Evolutionary conservation across 345 rosid genomes (phyloP).

Genomic region (Hirschfeldia incana): DNA sequence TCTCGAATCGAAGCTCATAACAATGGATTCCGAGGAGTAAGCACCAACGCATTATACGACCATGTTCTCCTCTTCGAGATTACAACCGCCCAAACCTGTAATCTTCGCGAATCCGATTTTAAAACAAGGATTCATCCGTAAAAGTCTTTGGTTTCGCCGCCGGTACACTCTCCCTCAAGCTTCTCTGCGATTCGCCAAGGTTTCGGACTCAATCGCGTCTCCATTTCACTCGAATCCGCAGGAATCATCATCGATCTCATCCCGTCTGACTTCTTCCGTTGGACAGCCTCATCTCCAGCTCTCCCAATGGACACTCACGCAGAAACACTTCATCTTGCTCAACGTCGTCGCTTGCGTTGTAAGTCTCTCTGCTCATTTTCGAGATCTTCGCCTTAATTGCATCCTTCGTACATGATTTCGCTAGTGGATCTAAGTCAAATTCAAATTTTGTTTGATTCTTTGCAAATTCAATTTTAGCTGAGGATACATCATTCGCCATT

Average conservation of each 20-base stretch:
- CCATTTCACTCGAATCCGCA: constrained; percentile 8
- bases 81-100: constrained; percentile 26
- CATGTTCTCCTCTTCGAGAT: constrained; percentile 40
- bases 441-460: neutral
- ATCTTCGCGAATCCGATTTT: constrained; percentile 4
- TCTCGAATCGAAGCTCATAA: constrained; percentile 25
- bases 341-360: constrained; percentile 72
- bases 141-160: constrained; percentile 8
- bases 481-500: neutral
- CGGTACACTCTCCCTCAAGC: constrained; percentile 35
- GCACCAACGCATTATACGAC: neutral
- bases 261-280: constrained; percentile 52
- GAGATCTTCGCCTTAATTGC: neutral
- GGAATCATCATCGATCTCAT: constrained; percentile 30
- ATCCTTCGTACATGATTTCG: neutral
- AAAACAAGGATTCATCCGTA: neutral
- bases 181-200: constrained; percentile 35
- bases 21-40: constrained; percentile 11
- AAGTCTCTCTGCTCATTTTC: constrained; percentile 8
- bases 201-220: constrained; percentile 5
- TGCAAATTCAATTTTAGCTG: neutral
- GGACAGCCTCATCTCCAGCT: constrained; percentile 56
- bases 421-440: constrained; percentile 13
- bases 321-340: constrained; percentile 64
- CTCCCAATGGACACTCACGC: constrained; percentile 63